Percentiles rank a stretch among this genome's conserved stretches.
Conservation (phyloP, 2,329 filamentous ascomycete species). For the Clonostachys chloroleuca region DNA sequence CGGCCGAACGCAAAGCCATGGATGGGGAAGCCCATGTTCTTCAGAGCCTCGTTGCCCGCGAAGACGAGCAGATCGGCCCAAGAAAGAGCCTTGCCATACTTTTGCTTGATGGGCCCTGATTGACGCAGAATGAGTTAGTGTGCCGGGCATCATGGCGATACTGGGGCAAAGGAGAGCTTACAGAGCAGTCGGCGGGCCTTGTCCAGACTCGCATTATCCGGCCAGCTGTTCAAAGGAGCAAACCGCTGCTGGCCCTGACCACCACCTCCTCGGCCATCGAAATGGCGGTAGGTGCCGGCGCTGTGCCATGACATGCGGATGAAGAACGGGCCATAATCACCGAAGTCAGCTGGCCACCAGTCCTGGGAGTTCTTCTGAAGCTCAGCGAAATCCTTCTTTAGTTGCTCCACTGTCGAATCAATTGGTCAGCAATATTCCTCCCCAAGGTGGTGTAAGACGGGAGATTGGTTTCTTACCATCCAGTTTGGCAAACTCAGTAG, state of each 20-base stretch:
- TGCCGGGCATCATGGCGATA: no score
- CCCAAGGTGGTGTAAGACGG: no score
- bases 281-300: slow-evolving; percentile 72
- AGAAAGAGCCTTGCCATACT: slow-evolving; percentile 79
- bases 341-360: slow-evolving; percentile 80
- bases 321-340: slow-evolving; percentile 77
- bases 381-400: slow-evolving; percentile 72
- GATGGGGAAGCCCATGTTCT: slow-evolving; percentile 71
- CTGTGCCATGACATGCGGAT: slow-evolving; percentile 80
- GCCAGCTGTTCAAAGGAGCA: slow-evolving; percentile 76
- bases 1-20: slow-evolving; percentile 73
- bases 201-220: slow-evolving; percentile 73
- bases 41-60: slow-evolving; percentile 71
- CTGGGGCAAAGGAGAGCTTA: no score
- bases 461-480: slow-evolving; percentile 40
- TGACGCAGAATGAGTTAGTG: no score
- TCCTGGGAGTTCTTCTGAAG: slow-evolving; percentile 77
- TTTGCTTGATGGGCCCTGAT: slow-evolving; percentile 68
- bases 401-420: slow-evolving; percentile 27
- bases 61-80: slow-evolving; percentile 73
- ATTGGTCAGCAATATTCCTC: no score
- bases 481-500: slow-evolving; percentile 59
- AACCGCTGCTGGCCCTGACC: slow-evolving; percentile 73
- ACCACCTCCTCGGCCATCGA: slow-evolving; percentile 70
- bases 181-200: slow-evolving; percentile 76